Conservation (phyloP, 805 yeast species). For the Saccharomyces eubayanus region DNA sequence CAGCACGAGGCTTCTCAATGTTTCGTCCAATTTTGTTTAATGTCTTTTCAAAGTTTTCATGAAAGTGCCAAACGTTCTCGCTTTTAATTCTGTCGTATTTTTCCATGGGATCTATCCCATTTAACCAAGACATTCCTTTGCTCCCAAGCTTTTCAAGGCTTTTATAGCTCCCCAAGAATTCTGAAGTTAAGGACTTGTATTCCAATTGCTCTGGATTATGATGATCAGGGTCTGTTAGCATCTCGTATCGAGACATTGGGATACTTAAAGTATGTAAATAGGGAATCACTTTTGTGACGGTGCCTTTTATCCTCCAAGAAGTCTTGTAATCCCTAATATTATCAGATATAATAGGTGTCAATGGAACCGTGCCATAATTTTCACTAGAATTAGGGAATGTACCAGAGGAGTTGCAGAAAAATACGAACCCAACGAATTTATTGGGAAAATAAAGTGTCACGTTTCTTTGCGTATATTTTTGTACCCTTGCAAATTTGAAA, state of each 20-base stretch:
- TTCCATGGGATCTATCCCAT: constrained; percentile 13
- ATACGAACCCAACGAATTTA: constrained; percentile 58
- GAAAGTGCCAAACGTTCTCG: not conserved
- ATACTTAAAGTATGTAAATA: constrained; percentile 44
- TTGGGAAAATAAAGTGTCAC: constrained; percentile 44
- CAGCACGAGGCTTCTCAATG: not conserved
- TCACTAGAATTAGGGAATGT: too few relatives aligned
- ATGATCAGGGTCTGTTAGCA: not conserved
- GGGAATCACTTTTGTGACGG: constrained; percentile 43
- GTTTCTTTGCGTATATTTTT: constrained; percentile 41
- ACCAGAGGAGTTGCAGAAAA: constrained; percentile 36
- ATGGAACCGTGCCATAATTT: not conserved
- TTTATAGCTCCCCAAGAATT: not conserved
- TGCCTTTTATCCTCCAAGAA: not conserved
- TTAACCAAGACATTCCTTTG: constrained; percentile 6
- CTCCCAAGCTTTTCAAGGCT: not conserved
- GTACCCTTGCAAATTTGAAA: constrained; percentile 52
- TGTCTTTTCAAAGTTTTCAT: not conserved
- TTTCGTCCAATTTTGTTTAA: not conserved
- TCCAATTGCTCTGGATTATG: not conserved
- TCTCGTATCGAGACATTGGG: constrained; percentile 20
- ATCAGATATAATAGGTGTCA: not conserved
- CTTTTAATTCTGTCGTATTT: constrained; percentile 3
- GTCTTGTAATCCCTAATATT: not conserved
- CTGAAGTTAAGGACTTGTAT: not conserved